A percentile compares a stretch with the other conserved stretches of the same genome.
Evolutionary conservation across 179 eudicot species (phyloP).

Genomic region (Gypsophila paniculata): DNA sequence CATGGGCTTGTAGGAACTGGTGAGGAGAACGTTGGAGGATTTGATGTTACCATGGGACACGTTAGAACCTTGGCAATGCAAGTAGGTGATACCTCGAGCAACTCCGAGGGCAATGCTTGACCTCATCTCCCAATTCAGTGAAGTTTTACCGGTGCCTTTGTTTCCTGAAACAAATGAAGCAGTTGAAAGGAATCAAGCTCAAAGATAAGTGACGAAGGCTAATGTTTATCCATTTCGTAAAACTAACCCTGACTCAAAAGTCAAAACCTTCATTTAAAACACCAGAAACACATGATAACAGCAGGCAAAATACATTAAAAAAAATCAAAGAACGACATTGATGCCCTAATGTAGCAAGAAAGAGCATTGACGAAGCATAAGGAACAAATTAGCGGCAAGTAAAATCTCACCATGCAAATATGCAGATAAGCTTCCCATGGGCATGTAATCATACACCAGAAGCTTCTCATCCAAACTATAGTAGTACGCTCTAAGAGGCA

Average conservation of each 20-base stretch:
- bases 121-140: slow-evolving; percentile 41
- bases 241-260: too few species aligned
- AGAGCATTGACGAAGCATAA: neutral
- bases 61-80: slow-evolving; percentile 34
- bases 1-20: slow-evolving; percentile 30
- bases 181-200: neutral
- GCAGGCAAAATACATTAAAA: neutral
- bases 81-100: slow-evolving; percentile 35
- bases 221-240: too few species aligned
- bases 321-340: neutral
- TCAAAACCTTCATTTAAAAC: neutral
- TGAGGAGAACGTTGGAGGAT: slow-evolving; percentile 40
- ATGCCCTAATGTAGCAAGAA: too few species aligned
- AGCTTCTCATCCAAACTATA: slow-evolving; percentile 41
- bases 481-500: slow-evolving; percentile 43
- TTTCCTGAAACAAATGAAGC: slow-evolving; percentile 25
- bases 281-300: neutral
- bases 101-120: slow-evolving; percentile 41
- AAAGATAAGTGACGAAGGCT: too few species aligned
- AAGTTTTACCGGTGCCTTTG: slow-evolving; percentile 38
- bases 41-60: slow-evolving; percentile 40
- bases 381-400: neutral
- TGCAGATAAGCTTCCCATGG: slow-evolving; percentile 46
- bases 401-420: slow-evolving; percentile 40
- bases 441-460: slow-evolving; percentile 46